Conservation (phyloP, 768 basidiomycete species). For the Leucocoprinus leucothites region DNA sequence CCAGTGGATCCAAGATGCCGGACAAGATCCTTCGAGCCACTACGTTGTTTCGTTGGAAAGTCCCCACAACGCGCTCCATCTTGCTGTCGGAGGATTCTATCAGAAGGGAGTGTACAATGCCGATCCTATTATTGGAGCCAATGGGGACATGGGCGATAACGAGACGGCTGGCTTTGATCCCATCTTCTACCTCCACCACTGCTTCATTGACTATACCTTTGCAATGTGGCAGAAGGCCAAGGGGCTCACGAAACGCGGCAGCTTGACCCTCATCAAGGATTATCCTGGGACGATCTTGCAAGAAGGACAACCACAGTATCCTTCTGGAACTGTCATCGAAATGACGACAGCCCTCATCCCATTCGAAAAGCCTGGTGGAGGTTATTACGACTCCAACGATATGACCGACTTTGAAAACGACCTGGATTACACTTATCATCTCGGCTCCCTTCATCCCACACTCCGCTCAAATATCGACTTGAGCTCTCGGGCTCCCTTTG, state of each 20-base stretch:
- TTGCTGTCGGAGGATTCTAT: slow-evolving; percentile 4
- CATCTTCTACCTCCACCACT: slow-evolving; percentile 1
- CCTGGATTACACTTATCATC: not conserved
- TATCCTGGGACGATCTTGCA: slow-evolving; percentile 4
- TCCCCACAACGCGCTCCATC: slow-evolving; percentile 3
- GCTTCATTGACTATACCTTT: slow-evolving; percentile 1
- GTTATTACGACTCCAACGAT: not conserved
- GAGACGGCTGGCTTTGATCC: not conserved
- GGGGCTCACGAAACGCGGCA: slow-evolving; percentile 1
- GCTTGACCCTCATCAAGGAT: not conserved
- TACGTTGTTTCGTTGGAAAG: slow-evolving; percentile 2
- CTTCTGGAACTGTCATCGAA: not conserved
- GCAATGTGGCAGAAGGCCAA: not conserved
- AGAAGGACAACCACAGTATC: not conserved
- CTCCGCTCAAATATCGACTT: not conserved
- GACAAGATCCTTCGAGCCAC: not conserved
- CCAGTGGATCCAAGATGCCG: not conserved
- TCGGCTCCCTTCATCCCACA: not conserved
- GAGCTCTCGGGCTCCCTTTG: no score
- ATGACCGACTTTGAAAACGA: not conserved
- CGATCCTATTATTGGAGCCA: slow-evolving; percentile 1
- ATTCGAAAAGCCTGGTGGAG: slow-evolving; percentile 5
- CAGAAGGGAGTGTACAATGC: slow-evolving; percentile 4
- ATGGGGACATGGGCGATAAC: not conserved
- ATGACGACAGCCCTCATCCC: slow-evolving; percentile 1